A percentile compares a stretch with the other conserved stretches of the same genome.
Evolutionary conservation across 345 rosid species (phyloP).

Genomic region (Diplotaxis tenuifolia): DNA sequence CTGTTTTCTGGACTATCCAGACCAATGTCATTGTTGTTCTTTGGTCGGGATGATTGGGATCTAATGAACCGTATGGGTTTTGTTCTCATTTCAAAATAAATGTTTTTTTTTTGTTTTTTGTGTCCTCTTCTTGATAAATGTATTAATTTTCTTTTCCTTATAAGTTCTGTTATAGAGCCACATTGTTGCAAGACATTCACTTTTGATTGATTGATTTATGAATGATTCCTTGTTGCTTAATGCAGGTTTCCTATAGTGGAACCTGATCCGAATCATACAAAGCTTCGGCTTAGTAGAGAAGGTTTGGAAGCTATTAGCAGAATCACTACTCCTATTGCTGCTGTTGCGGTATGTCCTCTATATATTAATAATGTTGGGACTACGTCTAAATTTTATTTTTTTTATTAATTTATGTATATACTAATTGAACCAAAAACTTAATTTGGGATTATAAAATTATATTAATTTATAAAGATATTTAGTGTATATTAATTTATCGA

Average conservation of each 20-base stretch:
- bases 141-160: background rate
- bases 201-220: too few species aligned
- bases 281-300: conserved; percentile 86
- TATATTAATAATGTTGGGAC: too few species aligned
- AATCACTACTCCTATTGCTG: conserved; percentile 83
- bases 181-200: too few species aligned
- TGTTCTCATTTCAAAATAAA: conserved; percentile 4
- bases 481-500: too few species aligned
- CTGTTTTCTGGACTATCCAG: background rate
- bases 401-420: too few species aligned
- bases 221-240: conserved; percentile 4
- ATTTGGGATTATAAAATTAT: too few species aligned
- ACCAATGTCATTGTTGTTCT: too few species aligned
- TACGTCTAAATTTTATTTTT: too few species aligned
- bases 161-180: conserved; percentile 14
- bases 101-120: background rate
- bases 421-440: too few species aligned
- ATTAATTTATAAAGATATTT: too few species aligned
- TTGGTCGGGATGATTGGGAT: conserved; percentile 12
- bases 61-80: conserved; percentile 9
- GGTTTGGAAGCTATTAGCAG: conserved; percentile 85
- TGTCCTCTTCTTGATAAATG: conserved; percentile 1
- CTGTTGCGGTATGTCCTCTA: conserved; percentile 92
- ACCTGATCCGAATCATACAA: conserved; percentile 96
- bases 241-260: conserved; percentile 87